Evolutionary conservation across 352 stramenopile species (phyloP).

Genomic region (Hyaloperonospora brassicae): DNA sequence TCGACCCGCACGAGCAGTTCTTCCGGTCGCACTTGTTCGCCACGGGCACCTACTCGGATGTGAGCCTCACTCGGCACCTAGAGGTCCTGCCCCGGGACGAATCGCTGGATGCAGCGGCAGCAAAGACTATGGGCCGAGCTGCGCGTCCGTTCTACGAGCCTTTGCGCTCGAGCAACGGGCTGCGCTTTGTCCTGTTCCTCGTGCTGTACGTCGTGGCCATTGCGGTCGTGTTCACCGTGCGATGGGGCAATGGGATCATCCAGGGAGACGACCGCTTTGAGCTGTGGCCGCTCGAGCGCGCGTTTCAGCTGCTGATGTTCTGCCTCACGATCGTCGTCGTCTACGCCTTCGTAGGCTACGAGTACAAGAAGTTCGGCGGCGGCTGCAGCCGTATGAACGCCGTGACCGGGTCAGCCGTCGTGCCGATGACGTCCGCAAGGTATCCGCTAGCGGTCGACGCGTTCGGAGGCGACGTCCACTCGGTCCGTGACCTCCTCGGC

Average conservation of each 20-base stretch:
- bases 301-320: slow-evolving; percentile 42
- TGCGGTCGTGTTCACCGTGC: slow-evolving; percentile 26
- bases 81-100: slow-evolving; percentile 11
- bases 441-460: slow-evolving; percentile 6
- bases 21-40: slow-evolving; percentile 30
- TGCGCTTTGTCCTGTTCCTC: slow-evolving; percentile 32
- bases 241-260: slow-evolving; percentile 46
- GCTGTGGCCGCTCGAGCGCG: slow-evolving; percentile 47
- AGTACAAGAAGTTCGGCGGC: slow-evolving; percentile 25
- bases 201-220: slow-evolving; percentile 34
- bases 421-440: slow-evolving; percentile 5
- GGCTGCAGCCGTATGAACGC: background rate
- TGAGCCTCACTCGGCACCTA: slow-evolving; percentile 17
- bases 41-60: slow-evolving; percentile 21
- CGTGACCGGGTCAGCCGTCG: slow-evolving; percentile 6
- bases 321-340: slow-evolving; percentile 36
- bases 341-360: slow-evolving; percentile 46
- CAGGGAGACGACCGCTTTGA: slow-evolving; percentile 37
- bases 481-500: slow-evolving; percentile 29
- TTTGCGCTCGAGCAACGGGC: slow-evolving; percentile 34
- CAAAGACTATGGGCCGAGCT: slow-evolving; percentile 12
- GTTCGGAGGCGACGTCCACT: slow-evolving; percentile 33
- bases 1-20: slow-evolving; percentile 32
- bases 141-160: slow-evolving; percentile 45
- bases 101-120: slow-evolving; percentile 4